These are phyloP conservation scores for Pleurotus eryngii DNA, from an alignment of 768 basidiomycete genomes.

Conservation along the genomic window DNA sequence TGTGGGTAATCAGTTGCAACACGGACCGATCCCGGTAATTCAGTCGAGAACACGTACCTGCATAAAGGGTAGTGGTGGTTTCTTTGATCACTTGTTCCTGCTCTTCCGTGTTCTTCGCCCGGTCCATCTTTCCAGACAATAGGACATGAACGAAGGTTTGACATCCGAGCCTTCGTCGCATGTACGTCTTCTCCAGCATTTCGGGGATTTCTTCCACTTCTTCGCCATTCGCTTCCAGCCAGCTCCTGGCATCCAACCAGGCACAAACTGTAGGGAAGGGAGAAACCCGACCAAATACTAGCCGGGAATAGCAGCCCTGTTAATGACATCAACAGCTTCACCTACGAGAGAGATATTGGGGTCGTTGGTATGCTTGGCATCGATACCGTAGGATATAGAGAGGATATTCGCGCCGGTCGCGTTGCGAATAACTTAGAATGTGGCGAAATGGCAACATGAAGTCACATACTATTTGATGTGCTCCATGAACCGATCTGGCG, in stretches of 20 bases:
- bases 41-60: neutral
- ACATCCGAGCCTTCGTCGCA: constrained; percentile 16
- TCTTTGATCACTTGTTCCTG: constrained; percentile 19
- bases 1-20: constrained; percentile 7
- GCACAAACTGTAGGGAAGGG: constrained; percentile 36
- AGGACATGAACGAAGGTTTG: constrained; percentile 20
- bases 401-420: neutral
- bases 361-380: neutral
- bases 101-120: constrained; percentile 13
- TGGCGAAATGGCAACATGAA: neutral
- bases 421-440: neutral
- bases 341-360: neutral
- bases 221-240: constrained; percentile 51
- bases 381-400: neutral
- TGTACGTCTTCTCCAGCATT: constrained; percentile 35
- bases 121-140: constrained; percentile 12
- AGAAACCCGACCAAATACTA: constrained; percentile 7
- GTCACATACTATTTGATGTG: constrained; percentile 2
- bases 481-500: constrained; percentile 2
- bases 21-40: no score
- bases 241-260: constrained; percentile 58
- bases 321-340: neutral
- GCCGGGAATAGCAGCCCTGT: neutral
- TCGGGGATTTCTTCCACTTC: constrained; percentile 36
- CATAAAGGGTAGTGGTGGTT: constrained; percentile 9